Base-by-base conservation (phyloP, 1,139 yeast genomes). In the Candida smagusa region DNA sequence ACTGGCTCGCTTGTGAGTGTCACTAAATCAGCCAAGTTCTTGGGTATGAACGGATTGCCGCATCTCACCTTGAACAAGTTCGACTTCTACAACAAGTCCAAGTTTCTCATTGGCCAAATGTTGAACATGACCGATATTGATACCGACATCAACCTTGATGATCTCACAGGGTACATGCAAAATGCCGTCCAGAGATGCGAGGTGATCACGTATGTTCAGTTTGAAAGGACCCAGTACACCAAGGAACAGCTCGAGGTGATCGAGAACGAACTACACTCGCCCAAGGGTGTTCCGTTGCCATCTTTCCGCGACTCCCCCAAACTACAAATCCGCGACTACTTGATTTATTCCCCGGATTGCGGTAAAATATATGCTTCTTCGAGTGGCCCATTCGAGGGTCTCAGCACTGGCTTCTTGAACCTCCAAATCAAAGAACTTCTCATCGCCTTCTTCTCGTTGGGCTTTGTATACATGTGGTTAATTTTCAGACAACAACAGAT, bases 311-410 rank as follows among this genome's bases (percentile, higher is more conserved):
- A 50, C 6, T 56, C 82, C 1, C 97, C 96, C 0, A 54, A 60
- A 2, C 50, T 90, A 12, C 63, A 63, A 26, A 53, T 88, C 9
- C 58, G 72, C 6, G 61, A 72, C 7, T 86, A 84, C 5, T 46
- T 86, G 19, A 44, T 87, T 12, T 89, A 85, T 52, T 87, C 96
- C 0, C 97, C 97, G 0, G 96, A 90, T 54, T 90, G 97, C 64
- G 95, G 90, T 0, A 55, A 83, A 3, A 58, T 74, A 0, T 46
- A 86, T 8, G 57, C 65, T 2, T 49, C 76, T 9, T 63, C 64
- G 21, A 9, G 16, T 1, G 42, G 50, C 6, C 51, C 56, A 3
- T 63, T 77, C n/a, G 48, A 46, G n/a, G 96, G 96, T 0, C 64
- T 74, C 12, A 74, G 79, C 43, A 59, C 65, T 38, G 87, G 79